Evolutionary conservation across 768 basidiomycete genomes (phyloP).

Genomic region (Pleurotus sapidus): DNA sequence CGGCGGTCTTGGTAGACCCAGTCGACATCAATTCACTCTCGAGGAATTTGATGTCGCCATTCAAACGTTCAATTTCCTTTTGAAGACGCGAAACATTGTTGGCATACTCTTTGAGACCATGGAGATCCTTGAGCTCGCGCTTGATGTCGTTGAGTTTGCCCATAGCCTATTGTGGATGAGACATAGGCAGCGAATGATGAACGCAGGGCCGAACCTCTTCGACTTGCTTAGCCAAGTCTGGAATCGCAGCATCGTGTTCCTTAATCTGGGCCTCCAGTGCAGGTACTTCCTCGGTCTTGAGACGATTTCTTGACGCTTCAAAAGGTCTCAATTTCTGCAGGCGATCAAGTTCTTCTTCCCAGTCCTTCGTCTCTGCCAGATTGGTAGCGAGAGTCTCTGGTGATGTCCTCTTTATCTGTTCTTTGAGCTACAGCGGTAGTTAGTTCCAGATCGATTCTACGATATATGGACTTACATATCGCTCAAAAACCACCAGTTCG

Average conservation of each 20-base stretch:
- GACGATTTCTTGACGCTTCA: slow-evolving; percentile 49
- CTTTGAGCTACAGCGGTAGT: slow-evolving; percentile 48
- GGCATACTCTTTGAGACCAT: slow-evolving; percentile 59
- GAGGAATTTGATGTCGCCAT: slow-evolving; percentile 57
- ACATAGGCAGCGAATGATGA: slow-evolving; percentile 3
- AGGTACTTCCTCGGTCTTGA: slow-evolving; percentile 66
- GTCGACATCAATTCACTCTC: slow-evolving; percentile 68
- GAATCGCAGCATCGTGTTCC: slow-evolving; percentile 51
- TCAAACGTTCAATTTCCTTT: slow-evolving; percentile 55
- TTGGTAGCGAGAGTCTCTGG: slow-evolving; percentile 42
- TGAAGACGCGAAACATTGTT: slow-evolving; percentile 55
- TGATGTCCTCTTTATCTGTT: slow-evolving; percentile 54
- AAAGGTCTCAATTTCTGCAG: slow-evolving; percentile 60
- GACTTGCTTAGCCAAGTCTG: slow-evolving; percentile 45
- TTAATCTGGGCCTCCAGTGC: slow-evolving; percentile 59
- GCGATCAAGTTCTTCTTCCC: slow-evolving; percentile 55
- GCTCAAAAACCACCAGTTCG: slow-evolving; percentile 59
- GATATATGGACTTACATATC: slow-evolving; percentile 54
- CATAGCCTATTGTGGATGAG: slow-evolving; percentile 35
- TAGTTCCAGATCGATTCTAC: slow-evolving; percentile 1
- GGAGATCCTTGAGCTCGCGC: slow-evolving; percentile 58
- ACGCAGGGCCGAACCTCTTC: slow-evolving; percentile 52
- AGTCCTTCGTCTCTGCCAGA: slow-evolving; percentile 48
- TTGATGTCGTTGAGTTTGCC: slow-evolving; percentile 52
- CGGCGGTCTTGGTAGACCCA: slow-evolving; percentile 78